A percentile compares a stretch with the other conserved stretches of the same genome.
Evolutionary conservation across 768 basidiomycete species (phyloP).

Genomic region (Aureoboletus auriporus): DNA sequence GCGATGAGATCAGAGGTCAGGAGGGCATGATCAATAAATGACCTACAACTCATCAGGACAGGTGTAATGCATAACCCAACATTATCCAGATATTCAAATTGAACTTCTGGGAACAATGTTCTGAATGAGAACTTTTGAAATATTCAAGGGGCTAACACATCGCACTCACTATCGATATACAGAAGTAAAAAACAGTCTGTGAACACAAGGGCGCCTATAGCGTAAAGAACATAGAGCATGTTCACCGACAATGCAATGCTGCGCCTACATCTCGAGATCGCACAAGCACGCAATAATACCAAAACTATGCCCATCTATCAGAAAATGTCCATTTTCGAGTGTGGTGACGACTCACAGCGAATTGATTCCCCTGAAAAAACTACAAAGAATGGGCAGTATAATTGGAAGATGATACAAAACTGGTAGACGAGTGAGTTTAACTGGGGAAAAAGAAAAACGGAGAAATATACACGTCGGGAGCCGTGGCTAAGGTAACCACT

Average conservation of each 20-base stretch:
- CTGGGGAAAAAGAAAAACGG: too few species aligned
- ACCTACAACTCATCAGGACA: slow-evolving; percentile 3
- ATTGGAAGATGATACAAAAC: neutral
- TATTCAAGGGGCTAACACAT: too few species aligned
- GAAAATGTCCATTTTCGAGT: too few species aligned
- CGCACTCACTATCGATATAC: too few species aligned
- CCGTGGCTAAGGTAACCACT: neutral
- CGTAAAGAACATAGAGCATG: neutral
- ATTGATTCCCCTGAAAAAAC: neutral
- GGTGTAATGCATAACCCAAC: neutral
- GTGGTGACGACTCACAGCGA: slow-evolving; percentile 1
- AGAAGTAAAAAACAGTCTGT: too few species aligned
- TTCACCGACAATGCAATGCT: neutral
- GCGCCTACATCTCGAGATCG: neutral
- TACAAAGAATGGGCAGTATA: neutral
- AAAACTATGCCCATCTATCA: neutral
- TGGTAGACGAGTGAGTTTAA: neutral
- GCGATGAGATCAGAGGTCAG: too few species aligned
- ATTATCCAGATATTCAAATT: neutral
- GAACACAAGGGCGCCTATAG: too few species aligned
- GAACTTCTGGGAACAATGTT: neutral
- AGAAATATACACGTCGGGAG: neutral
- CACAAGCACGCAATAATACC: slow-evolving; percentile 1
- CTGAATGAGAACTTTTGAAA: too few species aligned
- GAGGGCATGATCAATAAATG: too few species aligned